A percentile compares a stretch with the other conserved stretches of the same genome.
Conservation (phyloP, 495 filamentous ascomycete genomes). For the Lineolata rhizophorae region DNA sequence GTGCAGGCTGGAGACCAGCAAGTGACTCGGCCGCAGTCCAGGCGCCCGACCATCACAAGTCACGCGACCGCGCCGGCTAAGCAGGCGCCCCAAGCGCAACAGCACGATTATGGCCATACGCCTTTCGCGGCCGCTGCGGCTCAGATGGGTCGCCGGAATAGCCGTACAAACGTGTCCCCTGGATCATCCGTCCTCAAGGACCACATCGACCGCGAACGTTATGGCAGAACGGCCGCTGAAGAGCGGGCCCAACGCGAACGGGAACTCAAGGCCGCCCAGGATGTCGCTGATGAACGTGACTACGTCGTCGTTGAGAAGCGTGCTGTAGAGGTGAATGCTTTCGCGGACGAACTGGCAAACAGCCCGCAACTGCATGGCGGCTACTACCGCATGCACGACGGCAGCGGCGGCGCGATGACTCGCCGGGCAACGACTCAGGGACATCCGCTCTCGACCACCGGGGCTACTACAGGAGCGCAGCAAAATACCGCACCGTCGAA, state of each 20-base stretch:
- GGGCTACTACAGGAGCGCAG: conserved; percentile 33
- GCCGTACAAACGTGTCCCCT: conserved; percentile 25
- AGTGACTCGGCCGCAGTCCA: neutral
- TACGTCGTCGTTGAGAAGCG: conserved; percentile 93
- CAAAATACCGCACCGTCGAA: conserved; percentile 26
- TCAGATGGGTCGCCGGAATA: conserved; percentile 26
- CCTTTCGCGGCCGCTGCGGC: conserved; percentile 9
- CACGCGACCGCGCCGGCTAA: conserved; percentile 36
- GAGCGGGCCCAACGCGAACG: conserved; percentile 9
- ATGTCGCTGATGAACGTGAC: conserved; percentile 73
- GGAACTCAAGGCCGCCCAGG: conserved; percentile 53
- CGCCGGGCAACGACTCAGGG: conserved; percentile 54
- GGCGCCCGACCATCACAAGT: conserved; percentile 13
- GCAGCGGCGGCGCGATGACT: conserved; percentile 22
- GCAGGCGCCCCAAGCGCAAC: conserved; percentile 24
- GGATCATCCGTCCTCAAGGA: conserved; percentile 25
- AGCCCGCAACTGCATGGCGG: conserved; percentile 27
- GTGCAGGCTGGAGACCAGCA: no score
- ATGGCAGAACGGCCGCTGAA: conserved; percentile 10
- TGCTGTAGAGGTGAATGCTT: conserved; percentile 85
- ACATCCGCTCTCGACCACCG: conserved; percentile 30
- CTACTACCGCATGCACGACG: no score
- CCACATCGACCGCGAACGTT: conserved; percentile 17
- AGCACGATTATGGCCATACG: conserved; percentile 11
- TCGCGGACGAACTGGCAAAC: conserved; percentile 81